phyloP scores from a whole-genome alignment of 495 filamentous ascomycete genomes.

The Aspergillus sparsus region DNA sequence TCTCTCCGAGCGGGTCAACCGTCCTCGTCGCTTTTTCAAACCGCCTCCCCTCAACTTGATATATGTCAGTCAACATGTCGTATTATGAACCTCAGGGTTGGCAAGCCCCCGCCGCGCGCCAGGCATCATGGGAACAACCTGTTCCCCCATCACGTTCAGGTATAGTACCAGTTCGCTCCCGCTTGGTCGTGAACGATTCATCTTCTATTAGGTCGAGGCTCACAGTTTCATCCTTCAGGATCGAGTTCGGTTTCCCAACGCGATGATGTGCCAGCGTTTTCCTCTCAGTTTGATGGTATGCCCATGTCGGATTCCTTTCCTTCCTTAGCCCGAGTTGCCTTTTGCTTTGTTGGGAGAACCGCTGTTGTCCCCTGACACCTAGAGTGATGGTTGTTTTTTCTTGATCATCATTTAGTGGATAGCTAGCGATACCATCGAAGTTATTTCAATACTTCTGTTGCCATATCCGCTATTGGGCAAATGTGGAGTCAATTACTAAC shows the following conservation, averaged over 20 bases:
- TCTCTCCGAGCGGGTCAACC: conserved; percentile 33
- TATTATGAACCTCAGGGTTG: conserved; percentile 90
- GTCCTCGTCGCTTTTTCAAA: conserved; percentile 30
- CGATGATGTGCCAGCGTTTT: conserved; percentile 79
- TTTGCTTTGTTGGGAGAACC: no score
- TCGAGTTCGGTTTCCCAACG: conserved; percentile 75
- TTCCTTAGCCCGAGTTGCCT: background rate
- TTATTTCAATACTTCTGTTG: no score
- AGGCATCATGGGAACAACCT: conserved; percentile 79
- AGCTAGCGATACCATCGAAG: no score
- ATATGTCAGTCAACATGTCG: conserved; percentile 59
- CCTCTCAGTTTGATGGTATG: conserved; percentile 89
- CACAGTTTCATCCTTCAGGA: conserved; percentile 49
- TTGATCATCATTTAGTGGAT: no score
- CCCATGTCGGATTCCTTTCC: conserved; percentile 8
- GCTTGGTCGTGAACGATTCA: background rate
- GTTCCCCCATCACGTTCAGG: conserved; percentile 86
- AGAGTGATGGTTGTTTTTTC: no score
- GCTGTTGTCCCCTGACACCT: no score
- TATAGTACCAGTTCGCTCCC: conserved; percentile 37
- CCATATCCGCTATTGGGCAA: background rate
- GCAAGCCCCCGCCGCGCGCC: conserved; percentile 64
- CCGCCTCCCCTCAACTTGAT: conserved; percentile 15
- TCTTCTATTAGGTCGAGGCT: conserved; percentile 5
- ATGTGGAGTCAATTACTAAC: conserved; percentile 30